phyloP scores from a whole-genome alignment of 1,284 basidiomycete genomes.

The Mycosarcoma mackinlayi region DNA sequence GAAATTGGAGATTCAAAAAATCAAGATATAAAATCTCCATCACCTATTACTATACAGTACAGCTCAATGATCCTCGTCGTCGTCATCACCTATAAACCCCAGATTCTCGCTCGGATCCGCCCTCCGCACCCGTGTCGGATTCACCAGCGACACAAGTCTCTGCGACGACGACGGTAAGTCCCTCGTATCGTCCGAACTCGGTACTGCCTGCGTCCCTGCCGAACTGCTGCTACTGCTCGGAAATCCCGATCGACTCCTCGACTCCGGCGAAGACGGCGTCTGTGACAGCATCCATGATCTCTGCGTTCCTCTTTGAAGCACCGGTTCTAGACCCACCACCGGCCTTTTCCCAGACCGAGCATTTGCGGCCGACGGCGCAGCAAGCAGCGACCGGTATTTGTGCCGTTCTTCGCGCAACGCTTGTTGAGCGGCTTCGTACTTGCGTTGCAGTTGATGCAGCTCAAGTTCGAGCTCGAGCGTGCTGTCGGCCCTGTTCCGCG shows the following conservation, averaged over 20 bases:
- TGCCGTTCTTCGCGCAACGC: slow-evolving; percentile 40
- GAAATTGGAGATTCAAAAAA: slow-evolving; percentile 1
- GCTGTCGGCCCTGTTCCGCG: slow-evolving; percentile 1
- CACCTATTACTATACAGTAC: too few species aligned
- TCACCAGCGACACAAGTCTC: slow-evolving; percentile 27
- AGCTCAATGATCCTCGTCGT: not conserved
- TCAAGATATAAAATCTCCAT: not conserved
- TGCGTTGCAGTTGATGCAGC: slow-evolving; percentile 11
- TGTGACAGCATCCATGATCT: not conserved
- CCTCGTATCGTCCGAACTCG: slow-evolving; percentile 21
- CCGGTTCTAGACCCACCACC: slow-evolving; percentile 17
- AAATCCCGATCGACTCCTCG: slow-evolving; percentile 1
- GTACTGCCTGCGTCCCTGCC: not conserved
- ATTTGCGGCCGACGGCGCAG: slow-evolving; percentile 19
- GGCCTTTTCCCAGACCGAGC: slow-evolving; percentile 11
- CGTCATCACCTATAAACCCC: slow-evolving; percentile 32
- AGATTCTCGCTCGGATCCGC: slow-evolving; percentile 36
- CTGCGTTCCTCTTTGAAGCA: slow-evolving; percentile 1
- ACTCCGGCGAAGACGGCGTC: slow-evolving; percentile 7
- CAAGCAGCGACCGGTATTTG: slow-evolving; percentile 49
- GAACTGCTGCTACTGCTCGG: slow-evolving; percentile 27
- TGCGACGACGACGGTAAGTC: slow-evolving; percentile 1
- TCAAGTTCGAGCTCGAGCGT: slow-evolving; percentile 6
- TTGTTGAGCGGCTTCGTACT: slow-evolving; percentile 27
- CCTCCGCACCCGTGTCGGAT: slow-evolving; percentile 31